Evolutionary conservation across 2,329 filamentous ascomycete species (phyloP).

Genomic region (Paraphaeosphaeria minitans): DNA sequence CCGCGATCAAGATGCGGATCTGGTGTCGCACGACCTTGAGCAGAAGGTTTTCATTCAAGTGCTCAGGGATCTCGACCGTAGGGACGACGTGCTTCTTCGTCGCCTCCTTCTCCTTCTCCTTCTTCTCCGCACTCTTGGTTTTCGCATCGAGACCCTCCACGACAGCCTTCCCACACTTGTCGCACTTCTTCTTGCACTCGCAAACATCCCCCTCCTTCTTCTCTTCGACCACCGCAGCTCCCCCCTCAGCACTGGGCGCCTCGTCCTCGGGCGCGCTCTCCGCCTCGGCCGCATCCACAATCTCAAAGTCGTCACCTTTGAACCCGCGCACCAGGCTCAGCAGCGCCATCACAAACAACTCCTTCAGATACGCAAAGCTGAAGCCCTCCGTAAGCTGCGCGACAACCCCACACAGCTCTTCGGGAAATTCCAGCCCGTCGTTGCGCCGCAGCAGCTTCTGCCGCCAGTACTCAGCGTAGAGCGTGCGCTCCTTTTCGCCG

Average conservation of each 20-base stretch:
- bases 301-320: slow-evolving; percentile 34
- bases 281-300: slow-evolving; percentile 30
- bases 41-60: slow-evolving; percentile 30
- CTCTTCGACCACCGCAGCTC: background rate
- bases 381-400: slow-evolving; percentile 47
- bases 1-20: slow-evolving; percentile 42
- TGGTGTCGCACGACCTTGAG: slow-evolving; percentile 44
- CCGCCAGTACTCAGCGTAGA: slow-evolving; percentile 51
- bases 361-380: slow-evolving; percentile 51
- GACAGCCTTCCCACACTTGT: slow-evolving; percentile 25
- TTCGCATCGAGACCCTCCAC: background rate
- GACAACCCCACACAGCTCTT: slow-evolving; percentile 39
- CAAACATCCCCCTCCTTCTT: slow-evolving; percentile 19
- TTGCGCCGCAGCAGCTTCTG: slow-evolving; percentile 41
- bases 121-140: slow-evolving; percentile 4
- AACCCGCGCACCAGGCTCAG: slow-evolving; percentile 40
- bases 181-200: slow-evolving; percentile 24
- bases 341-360: slow-evolving; percentile 48
- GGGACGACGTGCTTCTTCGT: slow-evolving; percentile 28
- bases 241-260: background rate
- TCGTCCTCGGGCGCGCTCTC: slow-evolving; percentile 20
- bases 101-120: slow-evolving; percentile 18
- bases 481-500: slow-evolving; percentile 35
- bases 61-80: slow-evolving; percentile 30
- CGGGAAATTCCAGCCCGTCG: slow-evolving; percentile 43